Base-by-base conservation (phyloP, 352 stramenopile genomes). In the Phytophthora litchii region DNA sequence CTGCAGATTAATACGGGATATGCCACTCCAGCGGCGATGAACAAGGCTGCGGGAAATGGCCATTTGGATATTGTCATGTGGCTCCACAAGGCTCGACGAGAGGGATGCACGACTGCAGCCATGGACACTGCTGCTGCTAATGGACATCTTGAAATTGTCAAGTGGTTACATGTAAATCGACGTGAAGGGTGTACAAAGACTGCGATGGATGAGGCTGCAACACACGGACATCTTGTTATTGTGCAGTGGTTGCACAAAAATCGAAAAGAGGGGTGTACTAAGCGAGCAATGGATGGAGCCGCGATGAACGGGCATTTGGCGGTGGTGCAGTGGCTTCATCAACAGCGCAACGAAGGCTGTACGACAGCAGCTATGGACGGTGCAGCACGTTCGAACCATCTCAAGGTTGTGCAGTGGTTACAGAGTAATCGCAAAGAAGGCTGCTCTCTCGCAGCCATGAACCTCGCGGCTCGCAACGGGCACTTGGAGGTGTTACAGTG, bases 171-270 rank as follows among this genome's bases (percentile, higher is more conserved):
- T 38, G 13, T 19, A 12, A 48, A 67, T 21, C 55, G 64, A 3
- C 31, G 16, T 5, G 69, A 77, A 68, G 69, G 69, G 1, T 77
- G 69, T 12, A 69, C 55, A 1, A 68, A 61, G n/a, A 17, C 29
- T 7, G 64, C 69, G 31, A 74, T 77, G 58, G 69, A 77, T 25
- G 65, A 68, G n/a, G 69, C 64, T 4, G 64, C 69, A 8, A 61
- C 51, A 8, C 43, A 66, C 32, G 69, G 69, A 3, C 44, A 69
- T 21, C 29, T 77, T 14, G 31, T 31, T 3, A 53, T 77, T 13
- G 69, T 77, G 4, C 37, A 64, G 32, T 74, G 53, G 53, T 20
- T 77, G 32, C 54, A 77, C 3, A 44, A 37, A 9, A 54, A 55
- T 16, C 60, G 59, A 0, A 68, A 61, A 7, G 69, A 77, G 21